Conservation (phyloP, 768 basidiomycete species). For the Tulasnella sp. region DNA sequence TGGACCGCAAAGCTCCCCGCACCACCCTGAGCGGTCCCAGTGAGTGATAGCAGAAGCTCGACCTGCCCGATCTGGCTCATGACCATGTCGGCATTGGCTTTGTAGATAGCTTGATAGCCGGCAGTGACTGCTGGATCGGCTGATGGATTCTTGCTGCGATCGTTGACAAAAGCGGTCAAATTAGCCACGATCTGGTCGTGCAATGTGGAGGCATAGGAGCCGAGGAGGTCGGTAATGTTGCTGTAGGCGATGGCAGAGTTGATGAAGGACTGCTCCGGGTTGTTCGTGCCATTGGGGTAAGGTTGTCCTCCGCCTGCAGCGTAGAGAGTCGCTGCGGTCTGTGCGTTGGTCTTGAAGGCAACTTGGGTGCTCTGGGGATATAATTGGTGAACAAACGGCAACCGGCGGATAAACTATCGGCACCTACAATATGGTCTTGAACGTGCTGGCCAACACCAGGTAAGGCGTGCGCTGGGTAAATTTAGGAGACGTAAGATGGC, state of each 20-base stretch:
- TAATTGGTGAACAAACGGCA: neutral
- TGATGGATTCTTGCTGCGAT: conserved; percentile 32
- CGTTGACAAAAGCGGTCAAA: conserved; percentile 26
- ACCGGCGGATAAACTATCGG: neutral
- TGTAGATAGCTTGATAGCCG: conserved; percentile 47
- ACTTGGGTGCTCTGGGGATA: conserved; percentile 29
- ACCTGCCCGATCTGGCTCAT: conserved; percentile 37
- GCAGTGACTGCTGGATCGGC: conserved; percentile 34
- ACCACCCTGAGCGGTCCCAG: conserved; percentile 26
- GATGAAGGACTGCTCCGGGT: conserved; percentile 40
- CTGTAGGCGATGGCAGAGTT: conserved; percentile 53
- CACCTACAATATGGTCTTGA: conserved; percentile 39
- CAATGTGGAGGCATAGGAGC: conserved; percentile 25
- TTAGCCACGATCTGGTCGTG: conserved; percentile 27
- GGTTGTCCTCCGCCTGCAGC: conserved; percentile 20
- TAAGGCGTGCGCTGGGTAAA: conserved; percentile 29
- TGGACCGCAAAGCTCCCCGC: conserved; percentile 40
- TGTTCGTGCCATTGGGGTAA: neutral
- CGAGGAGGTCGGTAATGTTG: conserved; percentile 39
- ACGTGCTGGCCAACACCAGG: conserved; percentile 52
- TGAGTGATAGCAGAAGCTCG: conserved; percentile 42
- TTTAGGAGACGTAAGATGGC: neutral
- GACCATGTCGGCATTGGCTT: conserved; percentile 32
- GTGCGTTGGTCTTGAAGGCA: conserved; percentile 29
- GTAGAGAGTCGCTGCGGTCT: conserved; percentile 31